Conservation (phyloP, 306 rosid genomes). For the Pueraria montana region DNA sequence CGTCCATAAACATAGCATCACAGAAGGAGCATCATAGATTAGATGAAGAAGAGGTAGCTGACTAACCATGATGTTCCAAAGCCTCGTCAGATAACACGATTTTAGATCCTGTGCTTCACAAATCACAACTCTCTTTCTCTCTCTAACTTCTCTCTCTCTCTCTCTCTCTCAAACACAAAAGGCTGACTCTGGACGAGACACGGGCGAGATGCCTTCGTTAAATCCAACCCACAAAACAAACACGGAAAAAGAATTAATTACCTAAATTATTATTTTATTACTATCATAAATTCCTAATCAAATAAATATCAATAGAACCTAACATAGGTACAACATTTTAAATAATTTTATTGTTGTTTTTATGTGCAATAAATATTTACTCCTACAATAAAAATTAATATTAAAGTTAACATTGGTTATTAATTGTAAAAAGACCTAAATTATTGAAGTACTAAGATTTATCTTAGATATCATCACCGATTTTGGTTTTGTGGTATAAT, state of each 20-base stretch:
- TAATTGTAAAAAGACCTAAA: not conserved
- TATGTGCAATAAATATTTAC: not conserved
- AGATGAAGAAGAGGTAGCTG: slow-evolving; percentile 52
- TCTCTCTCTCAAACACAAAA: too few species aligned
- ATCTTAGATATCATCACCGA: not conserved
- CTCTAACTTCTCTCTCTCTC: slow-evolving; percentile 37
- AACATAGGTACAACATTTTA: not conserved
- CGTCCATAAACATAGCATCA: not conserved
- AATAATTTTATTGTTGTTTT: not conserved
- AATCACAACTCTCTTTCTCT: slow-evolving; percentile 26
- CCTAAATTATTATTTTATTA: too few species aligned
- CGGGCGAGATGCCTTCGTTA: slow-evolving; percentile 65
- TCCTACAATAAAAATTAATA: not conserved
- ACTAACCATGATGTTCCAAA: slow-evolving; percentile 56
- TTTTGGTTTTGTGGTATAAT: not conserved
- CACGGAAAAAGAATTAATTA: not conserved
- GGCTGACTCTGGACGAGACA: slow-evolving; percentile 48
- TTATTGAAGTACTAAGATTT: not conserved
- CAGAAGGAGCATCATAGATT: not conserved
- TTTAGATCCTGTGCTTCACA: slow-evolving; percentile 42
- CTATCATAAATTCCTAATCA: not conserved
- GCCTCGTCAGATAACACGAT: slow-evolving; percentile 41
- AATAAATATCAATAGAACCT: not conserved
- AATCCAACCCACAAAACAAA: slow-evolving; percentile 58
- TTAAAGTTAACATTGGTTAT: too few species aligned